Evolutionary conservation across 1,139 yeast genomes (phyloP), one percentile per base, ranked within the genome.

Genomic region (Suhomyces bribrorum): DNA sequence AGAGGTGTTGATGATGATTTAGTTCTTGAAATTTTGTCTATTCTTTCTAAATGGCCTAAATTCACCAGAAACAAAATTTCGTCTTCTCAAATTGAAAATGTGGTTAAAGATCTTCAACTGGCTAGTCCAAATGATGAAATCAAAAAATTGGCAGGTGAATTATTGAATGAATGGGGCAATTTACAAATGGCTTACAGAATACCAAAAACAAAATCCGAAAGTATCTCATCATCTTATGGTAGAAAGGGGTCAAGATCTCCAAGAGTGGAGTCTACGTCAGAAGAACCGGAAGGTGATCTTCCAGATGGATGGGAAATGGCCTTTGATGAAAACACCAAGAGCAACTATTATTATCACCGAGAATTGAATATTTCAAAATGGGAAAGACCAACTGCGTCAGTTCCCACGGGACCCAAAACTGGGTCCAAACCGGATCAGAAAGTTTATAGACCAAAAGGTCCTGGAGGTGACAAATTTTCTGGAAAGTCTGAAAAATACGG

Each of bases 101-200:
- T 80, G 14, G 76, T 89, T 5, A 59, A 66, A 35, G 72, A 69
- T 4, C 58, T 88, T 22, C 57, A 66, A 17, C 44, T 48, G 2
- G 52, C 52, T 7, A 59, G 68, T 12, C 47, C 55, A 27, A 62
- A 67, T 38, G 53, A 58, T 7, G 65, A 63, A 4, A 58, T 81
- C 16, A 54, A 54, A 27, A 37, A 38, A 1, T 57, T 71, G 29
- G 74, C 85, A 2, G 45, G 59, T 6, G 57, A 61, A 7, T 63
- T 92, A 32, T 54, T 87, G 17, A 66, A 70, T 1, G 83, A 75
- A 46, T 92, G 97, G 97, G 70, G 83, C 31, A 68, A 67, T 24
- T 75, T 88, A 45, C 82, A 86, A 54, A 81, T 87, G 78, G 94
- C 92, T 6, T 86, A 84, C 54, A 77, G 95, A 41, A 92, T 92